A percentile compares a stretch with the other conserved stretches of the same genome.
Conservation (phyloP, 306 rosid species). For the Amphicarpaea edgeworthii region DNA sequence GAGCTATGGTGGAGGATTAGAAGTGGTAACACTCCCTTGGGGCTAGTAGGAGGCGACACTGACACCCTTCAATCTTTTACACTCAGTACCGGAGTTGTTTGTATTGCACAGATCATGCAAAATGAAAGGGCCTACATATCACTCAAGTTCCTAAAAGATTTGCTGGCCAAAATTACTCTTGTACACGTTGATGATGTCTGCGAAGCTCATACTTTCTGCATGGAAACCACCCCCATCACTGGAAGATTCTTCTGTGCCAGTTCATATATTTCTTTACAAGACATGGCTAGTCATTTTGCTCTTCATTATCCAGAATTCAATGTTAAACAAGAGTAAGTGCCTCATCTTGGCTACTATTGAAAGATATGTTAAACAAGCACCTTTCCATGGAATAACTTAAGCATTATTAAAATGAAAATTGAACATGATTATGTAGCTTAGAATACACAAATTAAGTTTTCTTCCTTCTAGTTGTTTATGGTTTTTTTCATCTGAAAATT, state of each 20-base stretch:
- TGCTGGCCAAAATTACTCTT: constrained; percentile 48
- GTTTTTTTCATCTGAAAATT: constrained; percentile 16
- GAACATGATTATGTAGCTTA: neutral
- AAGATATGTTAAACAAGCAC: neutral
- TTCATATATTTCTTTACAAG: constrained; percentile 51
- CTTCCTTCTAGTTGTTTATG: neutral
- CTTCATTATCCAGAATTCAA: constrained; percentile 52
- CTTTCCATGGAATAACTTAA: neutral
- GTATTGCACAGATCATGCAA: constrained; percentile 43
- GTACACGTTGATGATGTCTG: constrained; percentile 64
- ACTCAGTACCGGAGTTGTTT: neutral
- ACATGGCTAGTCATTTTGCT: constrained; percentile 53
- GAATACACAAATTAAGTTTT: neutral
- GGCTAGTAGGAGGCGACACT: constrained; percentile 60
- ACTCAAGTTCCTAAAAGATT: constrained; percentile 22
- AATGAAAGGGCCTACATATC: neutral
- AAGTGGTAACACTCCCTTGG: constrained; percentile 60
- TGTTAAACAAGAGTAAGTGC: constrained; percentile 57
- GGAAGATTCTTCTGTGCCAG: constrained; percentile 60
- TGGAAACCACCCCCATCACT: constrained; percentile 52
- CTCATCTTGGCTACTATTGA: neutral
- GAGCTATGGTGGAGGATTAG: constrained; percentile 51
- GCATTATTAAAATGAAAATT: neutral
- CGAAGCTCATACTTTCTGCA: constrained; percentile 62
- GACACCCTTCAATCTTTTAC: constrained; percentile 37